Conservation (phyloP, 441 rosid species). For the Daphne laureola region DNA sequence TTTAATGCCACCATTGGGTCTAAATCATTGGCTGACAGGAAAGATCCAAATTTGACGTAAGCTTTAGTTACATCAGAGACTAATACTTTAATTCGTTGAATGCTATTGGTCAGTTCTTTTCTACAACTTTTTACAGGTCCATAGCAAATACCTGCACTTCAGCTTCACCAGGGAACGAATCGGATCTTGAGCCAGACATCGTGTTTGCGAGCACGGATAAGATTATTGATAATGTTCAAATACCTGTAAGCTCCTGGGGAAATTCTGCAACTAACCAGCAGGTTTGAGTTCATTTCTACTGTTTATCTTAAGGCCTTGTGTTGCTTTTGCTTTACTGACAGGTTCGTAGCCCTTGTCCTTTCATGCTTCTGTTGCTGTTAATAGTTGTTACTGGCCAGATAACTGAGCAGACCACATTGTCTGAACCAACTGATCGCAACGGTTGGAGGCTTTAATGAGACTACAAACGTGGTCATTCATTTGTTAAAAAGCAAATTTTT, state of each 20-base stretch:
- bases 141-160: slow-evolving; percentile 37
- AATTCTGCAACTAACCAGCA: slow-evolving; percentile 57
- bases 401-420: no score
- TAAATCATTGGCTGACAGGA: slow-evolving; percentile 52
- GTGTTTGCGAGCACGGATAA: slow-evolving; percentile 51
- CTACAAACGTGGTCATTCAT: no score
- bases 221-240: slow-evolving; percentile 51
- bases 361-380: no score
- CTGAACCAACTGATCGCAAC: no score
- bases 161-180: slow-evolving; percentile 30
- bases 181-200: slow-evolving; percentile 37
- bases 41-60: slow-evolving; percentile 54
- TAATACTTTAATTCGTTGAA: background rate
- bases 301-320: no score
- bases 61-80: slow-evolving; percentile 10
- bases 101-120: slow-evolving; percentile 12
- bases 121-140: slow-evolving; percentile 37
- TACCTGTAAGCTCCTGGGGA: slow-evolving; percentile 71
- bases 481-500: no score
- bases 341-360: no score
- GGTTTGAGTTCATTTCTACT: slow-evolving; percentile 25
- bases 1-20: slow-evolving; percentile 27
- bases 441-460: no score
- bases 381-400: no score
- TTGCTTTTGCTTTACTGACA: no score